phyloP scores from a whole-genome alignment of 306 rosid genomes.

The Hippophae gyantsensis region DNA sequence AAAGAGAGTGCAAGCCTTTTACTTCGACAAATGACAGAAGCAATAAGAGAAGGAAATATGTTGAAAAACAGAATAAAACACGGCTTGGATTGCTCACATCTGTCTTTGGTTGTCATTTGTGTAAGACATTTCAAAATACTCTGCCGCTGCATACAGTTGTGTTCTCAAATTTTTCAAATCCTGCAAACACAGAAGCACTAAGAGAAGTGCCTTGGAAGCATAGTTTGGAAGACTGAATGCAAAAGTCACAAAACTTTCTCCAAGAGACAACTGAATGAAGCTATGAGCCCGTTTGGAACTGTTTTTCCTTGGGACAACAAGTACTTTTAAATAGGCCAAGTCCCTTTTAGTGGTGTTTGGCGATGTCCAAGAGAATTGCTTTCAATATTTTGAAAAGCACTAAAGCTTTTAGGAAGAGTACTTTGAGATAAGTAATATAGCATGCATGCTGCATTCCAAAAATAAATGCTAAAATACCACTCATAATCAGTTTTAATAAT shows the following conservation, averaged over 20 bases:
- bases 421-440: too few species aligned
- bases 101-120: constrained; percentile 93
- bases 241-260: constrained; percentile 6
- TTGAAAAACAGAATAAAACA: neutral
- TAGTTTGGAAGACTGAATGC: neutral
- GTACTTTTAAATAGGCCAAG: too few species aligned
- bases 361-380: too few species aligned
- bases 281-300: neutral
- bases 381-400: too few species aligned
- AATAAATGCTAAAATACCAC: too few species aligned
- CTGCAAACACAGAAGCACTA: constrained; percentile 33
- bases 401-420: too few species aligned
- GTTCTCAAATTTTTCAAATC: constrained; percentile 88
- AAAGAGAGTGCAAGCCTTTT: neutral
- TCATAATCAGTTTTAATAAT: too few species aligned
- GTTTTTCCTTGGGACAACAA: too few species aligned
- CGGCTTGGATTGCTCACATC: constrained; percentile 44
- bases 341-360: too few species aligned
- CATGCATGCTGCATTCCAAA: too few species aligned
- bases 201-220: constrained; percentile 4
- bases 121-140: constrained; percentile 89
- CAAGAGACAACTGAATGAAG: neutral
- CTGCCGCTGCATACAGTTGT: constrained; percentile 94
- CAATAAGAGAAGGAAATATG: constrained; percentile 2
- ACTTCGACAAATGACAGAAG: neutral